A percentile compares a stretch with the other conserved stretches of the same genome.
phyloP scores from a whole-genome alignment of 257 asterid genomes.

The Fraxinus americana region DNA sequence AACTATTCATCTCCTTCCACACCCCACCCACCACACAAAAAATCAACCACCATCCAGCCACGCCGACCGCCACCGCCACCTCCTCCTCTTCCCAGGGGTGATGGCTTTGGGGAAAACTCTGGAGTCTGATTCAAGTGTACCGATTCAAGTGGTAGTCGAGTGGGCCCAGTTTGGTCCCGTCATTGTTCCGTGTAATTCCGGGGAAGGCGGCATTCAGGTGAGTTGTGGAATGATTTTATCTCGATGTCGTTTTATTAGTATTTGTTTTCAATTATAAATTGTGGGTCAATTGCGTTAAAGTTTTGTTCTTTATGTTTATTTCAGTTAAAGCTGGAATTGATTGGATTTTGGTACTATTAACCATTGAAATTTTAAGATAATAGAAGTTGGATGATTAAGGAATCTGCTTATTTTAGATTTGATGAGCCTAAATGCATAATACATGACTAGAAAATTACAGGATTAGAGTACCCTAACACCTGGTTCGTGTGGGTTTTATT shows the following conservation, averaged over 20 bases:
- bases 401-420: neutral
- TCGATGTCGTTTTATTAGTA: neutral
- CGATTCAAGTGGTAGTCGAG: constrained; percentile 72
- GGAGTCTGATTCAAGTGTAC: constrained; percentile 37
- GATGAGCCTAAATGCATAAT: neutral
- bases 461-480: neutral
- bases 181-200: constrained; percentile 60
- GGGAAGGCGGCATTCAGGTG: constrained; percentile 91
- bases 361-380: constrained; percentile 2
- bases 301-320: neutral
- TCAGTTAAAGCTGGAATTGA: constrained; percentile 6
- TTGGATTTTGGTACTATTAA: constrained; percentile 8
- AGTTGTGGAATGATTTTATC: neutral
- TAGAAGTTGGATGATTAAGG: neutral
- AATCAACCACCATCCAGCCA: too few species aligned
- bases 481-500: neutral
- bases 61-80: too few species aligned
- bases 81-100: too few species aligned
- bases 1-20: too few species aligned
- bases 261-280: constrained; percentile 11
- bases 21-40: too few species aligned
- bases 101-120: too few species aligned
- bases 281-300: constrained; percentile 1
- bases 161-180: constrained; percentile 56
- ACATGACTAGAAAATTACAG: neutral